These are phyloP conservation scores for Echites panduratus DNA, from an alignment of 257 asterid species.

Conservation along the genomic window DNA sequence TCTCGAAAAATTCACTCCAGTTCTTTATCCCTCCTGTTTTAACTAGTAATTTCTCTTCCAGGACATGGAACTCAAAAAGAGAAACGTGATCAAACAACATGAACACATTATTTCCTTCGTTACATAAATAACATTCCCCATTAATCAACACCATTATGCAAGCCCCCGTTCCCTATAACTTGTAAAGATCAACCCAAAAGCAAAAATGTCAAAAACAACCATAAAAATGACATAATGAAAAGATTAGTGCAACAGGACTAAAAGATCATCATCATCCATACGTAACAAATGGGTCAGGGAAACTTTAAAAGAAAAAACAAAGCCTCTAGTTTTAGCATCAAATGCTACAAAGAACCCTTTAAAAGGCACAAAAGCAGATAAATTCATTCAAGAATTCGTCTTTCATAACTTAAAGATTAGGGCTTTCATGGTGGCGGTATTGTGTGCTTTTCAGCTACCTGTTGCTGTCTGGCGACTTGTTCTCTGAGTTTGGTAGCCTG, in stretches of 20 bases:
- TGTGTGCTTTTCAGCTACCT: constrained; percentile 23
- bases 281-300: not conserved
- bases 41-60: not conserved
- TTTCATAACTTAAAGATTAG: not conserved
- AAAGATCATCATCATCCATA: not conserved
- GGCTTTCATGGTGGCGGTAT: not conserved
- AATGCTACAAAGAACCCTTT: not conserved
- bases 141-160: not conserved
- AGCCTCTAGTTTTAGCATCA: not conserved
- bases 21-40: not conserved
- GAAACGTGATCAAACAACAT: not conserved
- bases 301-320: too few species aligned
- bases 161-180: not conserved
- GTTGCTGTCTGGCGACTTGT: constrained; percentile 72
- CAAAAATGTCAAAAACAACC: not conserved
- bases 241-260: not conserved
- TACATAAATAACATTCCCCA: not conserved
- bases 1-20: not conserved
- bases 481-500: constrained; percentile 77
- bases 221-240: not conserved
- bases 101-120: not conserved
- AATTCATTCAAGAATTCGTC: not conserved
- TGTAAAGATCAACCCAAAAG: not conserved
- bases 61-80: not conserved
- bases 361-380: not conserved